Evolutionary conservation across 2,329 filamentous ascomycete genomes (phyloP), one percentile per base, ranked within the genome.

Genomic region (Fusarium napiforme): DNA sequence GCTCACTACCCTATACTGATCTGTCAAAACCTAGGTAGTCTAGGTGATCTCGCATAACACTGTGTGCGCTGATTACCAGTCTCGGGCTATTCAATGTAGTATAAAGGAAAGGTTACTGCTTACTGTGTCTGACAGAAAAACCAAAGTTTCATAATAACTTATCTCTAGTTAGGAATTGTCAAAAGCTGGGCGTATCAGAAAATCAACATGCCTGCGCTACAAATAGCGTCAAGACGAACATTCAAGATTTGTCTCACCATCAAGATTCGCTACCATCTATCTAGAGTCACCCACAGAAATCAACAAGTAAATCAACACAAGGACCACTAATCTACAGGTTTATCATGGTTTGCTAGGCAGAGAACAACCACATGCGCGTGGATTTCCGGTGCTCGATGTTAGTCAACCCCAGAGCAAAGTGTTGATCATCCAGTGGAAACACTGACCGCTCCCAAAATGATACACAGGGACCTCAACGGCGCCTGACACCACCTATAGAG

Each of bases 361-460:
- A 45, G 23, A 26, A 57, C 16, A 45, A 37, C 16, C n/a, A 26
- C 26, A 11, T 21, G 9, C 36, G 28, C 19, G 43, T 39, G 9
- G 23, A 62, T 26, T 36, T 40, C 42, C 37, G 12, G 16, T 32
- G 40, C 19, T 32, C 28, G 23, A 43, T 46, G 19, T 52, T n/a
- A 26, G 23, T 15, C 30, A 43, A 28, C n/a, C 47, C 26, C 18
- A 36, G 40, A 52, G 32, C 39, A 56, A 58, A 40, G 15, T 57
- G 42, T 30, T 42, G 59, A 60, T 49, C 46, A 45, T 49, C 42
- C 30, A 55, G 37, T 32, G 52, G 42, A 37, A 45, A 62, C 49
- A 47, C 37, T 62, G 55, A 64, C 60, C 26, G 53, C 67, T 46
- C 49, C 45, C 18, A 37, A n/a, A 40, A 71, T 61, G 37, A 39